Evolutionary conservation across 2,329 filamentous ascomycete genomes (phyloP).

Genomic region (Emericellopsis atlantica): DNA sequence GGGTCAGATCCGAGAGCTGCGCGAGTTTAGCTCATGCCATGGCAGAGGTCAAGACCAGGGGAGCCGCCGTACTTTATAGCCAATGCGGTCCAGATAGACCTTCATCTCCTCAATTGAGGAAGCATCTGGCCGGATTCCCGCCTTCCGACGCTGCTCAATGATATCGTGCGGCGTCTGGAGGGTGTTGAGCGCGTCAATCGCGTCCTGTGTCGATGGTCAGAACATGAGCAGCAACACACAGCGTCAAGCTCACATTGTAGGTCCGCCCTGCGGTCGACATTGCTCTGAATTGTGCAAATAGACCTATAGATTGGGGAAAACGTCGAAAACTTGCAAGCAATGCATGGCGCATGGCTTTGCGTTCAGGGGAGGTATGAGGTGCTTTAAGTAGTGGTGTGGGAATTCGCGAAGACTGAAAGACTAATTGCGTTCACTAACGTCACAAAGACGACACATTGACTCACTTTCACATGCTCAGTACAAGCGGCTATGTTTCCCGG

Average conservation of each 20-base stretch:
- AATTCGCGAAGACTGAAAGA: no score
- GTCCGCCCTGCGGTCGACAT: background rate
- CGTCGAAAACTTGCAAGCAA: background rate
- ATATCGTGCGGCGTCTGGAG: conserved; percentile 80
- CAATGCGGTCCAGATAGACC: conserved; percentile 63
- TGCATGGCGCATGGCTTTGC: background rate
- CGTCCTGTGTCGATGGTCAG: conserved; percentile 45
- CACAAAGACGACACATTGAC: no score
- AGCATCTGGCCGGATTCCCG: conserved; percentile 58
- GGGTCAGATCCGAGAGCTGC: conserved; percentile 35
- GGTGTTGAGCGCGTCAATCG: conserved; percentile 73
- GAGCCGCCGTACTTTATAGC: conserved; percentile 44
- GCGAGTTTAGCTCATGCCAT: background rate
- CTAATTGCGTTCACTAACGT: no score
- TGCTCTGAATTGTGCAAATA: background rate
- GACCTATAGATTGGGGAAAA: background rate
- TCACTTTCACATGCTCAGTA: no score
- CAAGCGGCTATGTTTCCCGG: no score
- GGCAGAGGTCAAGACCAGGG: no score
- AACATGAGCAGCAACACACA: background rate
- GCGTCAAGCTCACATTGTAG: background rate
- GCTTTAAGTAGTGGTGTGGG: no score
- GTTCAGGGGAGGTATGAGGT: no score
- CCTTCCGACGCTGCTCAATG: conserved; percentile 66
- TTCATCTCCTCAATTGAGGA: conserved; percentile 66